Percentiles rank a stretch among this genome's conserved stretches.
These are phyloP conservation scores for Exserohilum rostratum DNA, from an alignment of 2,329 filamentous ascomycete species.

Conservation along the genomic window DNA sequence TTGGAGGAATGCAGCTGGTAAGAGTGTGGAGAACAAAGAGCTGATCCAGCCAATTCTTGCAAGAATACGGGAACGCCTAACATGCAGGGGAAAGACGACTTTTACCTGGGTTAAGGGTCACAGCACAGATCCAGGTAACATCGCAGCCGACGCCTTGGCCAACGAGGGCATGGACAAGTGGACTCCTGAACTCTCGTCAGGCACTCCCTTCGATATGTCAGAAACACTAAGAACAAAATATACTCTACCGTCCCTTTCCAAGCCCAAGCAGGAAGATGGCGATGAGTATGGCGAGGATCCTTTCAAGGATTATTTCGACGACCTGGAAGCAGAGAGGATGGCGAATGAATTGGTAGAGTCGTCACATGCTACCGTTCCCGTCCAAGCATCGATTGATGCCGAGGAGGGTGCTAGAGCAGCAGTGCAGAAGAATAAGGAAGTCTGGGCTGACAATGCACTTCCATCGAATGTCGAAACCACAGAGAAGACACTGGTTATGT, in stretches of 20 bases:
- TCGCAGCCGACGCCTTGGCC: conserved; percentile 70
- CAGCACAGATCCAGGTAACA: conserved; percentile 72
- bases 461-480: background rate
- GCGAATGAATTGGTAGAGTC: background rate
- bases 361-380: background rate
- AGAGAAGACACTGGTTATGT: background rate
- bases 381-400: background rate
- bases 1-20: conserved; percentile 76
- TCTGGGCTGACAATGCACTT: background rate
- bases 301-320: background rate
- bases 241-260: background rate
- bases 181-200: conserved; percentile 4
- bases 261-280: background rate
- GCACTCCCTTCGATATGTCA: conserved; percentile 6
- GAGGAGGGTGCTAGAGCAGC: background rate
- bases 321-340: background rate
- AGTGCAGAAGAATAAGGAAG: background rate
- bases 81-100: conserved; percentile 60
- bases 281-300: background rate
- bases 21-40: conserved; percentile 84
- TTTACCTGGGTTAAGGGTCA: conserved; percentile 95
- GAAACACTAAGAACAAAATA: conserved; percentile 9
- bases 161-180: conserved; percentile 9
- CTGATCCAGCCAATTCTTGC: conserved; percentile 74
- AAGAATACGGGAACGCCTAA: conserved; percentile 71